A percentile compares a stretch with the other conserved stretches of the same genome.
Conservation (phyloP, 75 land plant genomes). For the Picea glauca region DNA sequence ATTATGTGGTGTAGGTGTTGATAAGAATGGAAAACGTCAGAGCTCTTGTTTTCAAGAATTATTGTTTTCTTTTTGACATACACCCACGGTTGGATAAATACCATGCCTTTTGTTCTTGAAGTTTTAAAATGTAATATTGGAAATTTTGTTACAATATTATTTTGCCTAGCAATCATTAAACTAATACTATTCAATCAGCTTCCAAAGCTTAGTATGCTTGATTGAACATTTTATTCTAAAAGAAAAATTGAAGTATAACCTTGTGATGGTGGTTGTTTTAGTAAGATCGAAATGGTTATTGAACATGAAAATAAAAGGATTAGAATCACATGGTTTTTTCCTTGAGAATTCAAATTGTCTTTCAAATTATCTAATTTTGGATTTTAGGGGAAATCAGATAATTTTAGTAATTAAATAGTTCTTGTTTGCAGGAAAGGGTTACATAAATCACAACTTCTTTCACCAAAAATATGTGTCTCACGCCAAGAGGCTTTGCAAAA, state of each 20-base stretch:
- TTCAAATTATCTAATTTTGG: background rate
- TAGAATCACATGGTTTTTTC: background rate
- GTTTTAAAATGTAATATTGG: background rate
- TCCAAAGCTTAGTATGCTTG: background rate
- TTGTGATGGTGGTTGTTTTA: background rate
- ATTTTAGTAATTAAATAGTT: background rate
- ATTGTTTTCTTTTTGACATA: constrained; percentile 45
- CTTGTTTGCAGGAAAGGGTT: background rate
- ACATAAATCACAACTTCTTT: constrained; percentile 2
- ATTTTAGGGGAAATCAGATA: background rate
- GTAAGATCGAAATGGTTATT: background rate
- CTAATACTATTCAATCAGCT: background rate
- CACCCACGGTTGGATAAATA: constrained; percentile 29
- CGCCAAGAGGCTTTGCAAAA: constrained; percentile 9
- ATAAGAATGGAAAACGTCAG: constrained; percentile 56
- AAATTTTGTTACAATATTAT: background rate
- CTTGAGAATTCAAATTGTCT: background rate
- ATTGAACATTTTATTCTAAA: background rate
- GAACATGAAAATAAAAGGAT: background rate
- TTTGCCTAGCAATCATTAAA: background rate
- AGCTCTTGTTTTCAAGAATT: constrained; percentile 34
- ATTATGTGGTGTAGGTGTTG: constrained; percentile 20
- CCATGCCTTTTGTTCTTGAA: background rate
- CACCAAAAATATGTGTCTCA: constrained; percentile 7
- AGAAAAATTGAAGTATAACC: background rate